Conservation (phyloP, 2,329 filamentous ascomycete species). For the Tolypocladium tropicale region DNA sequence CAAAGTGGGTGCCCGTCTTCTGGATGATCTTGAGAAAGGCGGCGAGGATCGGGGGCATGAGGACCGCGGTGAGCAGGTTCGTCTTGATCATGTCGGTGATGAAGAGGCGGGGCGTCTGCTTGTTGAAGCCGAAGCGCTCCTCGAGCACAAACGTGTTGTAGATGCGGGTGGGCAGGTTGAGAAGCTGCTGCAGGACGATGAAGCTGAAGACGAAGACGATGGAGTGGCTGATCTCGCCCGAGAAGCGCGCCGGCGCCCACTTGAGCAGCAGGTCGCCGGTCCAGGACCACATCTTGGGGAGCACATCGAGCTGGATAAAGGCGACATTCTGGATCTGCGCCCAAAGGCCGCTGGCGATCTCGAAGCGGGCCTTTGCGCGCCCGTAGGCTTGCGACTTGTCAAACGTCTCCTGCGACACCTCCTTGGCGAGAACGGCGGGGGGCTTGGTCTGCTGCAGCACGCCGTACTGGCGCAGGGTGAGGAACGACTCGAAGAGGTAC, state of each 20-base stretch:
- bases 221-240: constrained; percentile 87
- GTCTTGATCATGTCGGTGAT: constrained; percentile 86
- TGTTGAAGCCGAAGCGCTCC: constrained; percentile 97
- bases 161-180: constrained; percentile 72
- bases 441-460: constrained; percentile 70
- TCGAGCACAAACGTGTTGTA: constrained; percentile 96
- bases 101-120: constrained; percentile 85
- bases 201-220: constrained; percentile 87
- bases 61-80: constrained; percentile 66
- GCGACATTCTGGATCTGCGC: constrained; percentile 79
- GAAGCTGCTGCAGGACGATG: constrained; percentile 67
- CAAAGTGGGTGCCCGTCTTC: constrained; percentile 87
- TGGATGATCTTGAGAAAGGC: constrained; percentile 91
- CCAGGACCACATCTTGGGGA: constrained; percentile 82
- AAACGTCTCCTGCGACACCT: constrained; percentile 82
- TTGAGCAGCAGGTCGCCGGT: constrained; percentile 64
- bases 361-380: constrained; percentile 87
- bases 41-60: constrained; percentile 81
- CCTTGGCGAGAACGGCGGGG: constrained; percentile 77
- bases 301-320: constrained; percentile 82
- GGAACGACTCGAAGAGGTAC: constrained; percentile 80
- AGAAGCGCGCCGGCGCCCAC: constrained; percentile 68
- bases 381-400: constrained; percentile 96
- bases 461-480: constrained; percentile 82
- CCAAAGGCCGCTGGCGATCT: constrained; percentile 71